A percentile compares a stretch with the other conserved stretches of the same genome.
Evolutionary conservation across 257 asterid genomes (phyloP).

Genomic region (Mitragyna speciosa): DNA sequence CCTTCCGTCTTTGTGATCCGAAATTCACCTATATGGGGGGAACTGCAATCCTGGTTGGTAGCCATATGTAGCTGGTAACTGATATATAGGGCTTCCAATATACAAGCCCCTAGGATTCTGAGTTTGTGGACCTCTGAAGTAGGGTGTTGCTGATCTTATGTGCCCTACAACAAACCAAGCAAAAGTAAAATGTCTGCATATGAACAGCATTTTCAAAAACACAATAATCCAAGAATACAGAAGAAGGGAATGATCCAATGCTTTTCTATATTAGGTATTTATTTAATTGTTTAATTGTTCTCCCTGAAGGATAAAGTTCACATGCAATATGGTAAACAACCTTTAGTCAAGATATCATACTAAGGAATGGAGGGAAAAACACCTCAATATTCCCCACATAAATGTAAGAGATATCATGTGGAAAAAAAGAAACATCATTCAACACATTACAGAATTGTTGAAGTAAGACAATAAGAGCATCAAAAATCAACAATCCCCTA

Average conservation of each 20-base stretch:
- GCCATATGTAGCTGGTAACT: constrained; percentile 21
- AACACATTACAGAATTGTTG: background rate
- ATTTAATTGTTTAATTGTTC: background rate
- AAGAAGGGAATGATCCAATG: background rate
- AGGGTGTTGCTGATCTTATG: constrained; percentile 16
- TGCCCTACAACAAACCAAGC: constrained; percentile 19
- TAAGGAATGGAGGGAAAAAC: background rate
- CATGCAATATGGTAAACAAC: background rate
- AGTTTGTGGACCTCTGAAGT: constrained; percentile 14
- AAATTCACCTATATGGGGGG: constrained; percentile 25
- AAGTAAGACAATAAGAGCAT: background rate
- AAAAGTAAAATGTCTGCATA: background rate
- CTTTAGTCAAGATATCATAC: background rate
- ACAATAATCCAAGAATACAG: background rate
- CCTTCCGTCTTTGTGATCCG: background rate
- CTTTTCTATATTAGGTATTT: background rate
- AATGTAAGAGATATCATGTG: background rate
- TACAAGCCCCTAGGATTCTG: constrained; percentile 23
- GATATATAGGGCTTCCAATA: constrained; percentile 20
- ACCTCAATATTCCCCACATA: background rate
- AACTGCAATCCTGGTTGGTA: constrained; percentile 30
- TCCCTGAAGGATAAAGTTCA: background rate
- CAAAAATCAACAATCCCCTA: background rate
- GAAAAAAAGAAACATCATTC: background rate
- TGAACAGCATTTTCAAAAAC: background rate